Conservation (phyloP, 352 stramenopile species). For the Pythium coloratum region DNA sequence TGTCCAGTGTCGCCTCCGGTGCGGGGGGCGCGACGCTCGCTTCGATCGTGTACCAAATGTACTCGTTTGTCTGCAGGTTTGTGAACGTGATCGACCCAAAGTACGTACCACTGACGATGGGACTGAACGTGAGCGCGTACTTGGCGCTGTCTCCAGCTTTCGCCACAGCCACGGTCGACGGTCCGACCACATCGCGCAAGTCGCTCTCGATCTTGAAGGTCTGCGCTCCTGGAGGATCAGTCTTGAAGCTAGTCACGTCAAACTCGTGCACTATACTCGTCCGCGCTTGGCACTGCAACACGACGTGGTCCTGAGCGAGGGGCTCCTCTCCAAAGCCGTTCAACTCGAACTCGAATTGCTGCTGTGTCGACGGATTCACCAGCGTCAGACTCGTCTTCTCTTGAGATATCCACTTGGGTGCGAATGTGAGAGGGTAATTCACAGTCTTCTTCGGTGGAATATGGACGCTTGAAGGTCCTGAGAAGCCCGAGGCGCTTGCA, state of each 20-base stretch:
- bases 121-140: slow-evolving; percentile 88
- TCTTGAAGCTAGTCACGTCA: slow-evolving; percentile 59
- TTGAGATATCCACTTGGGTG: slow-evolving; percentile 70
- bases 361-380: slow-evolving; percentile 77
- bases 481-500: slow-evolving; percentile 39
- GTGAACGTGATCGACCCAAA: slow-evolving; percentile 94
- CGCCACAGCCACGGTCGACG: slow-evolving; percentile 49
- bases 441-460: slow-evolving; percentile 73
- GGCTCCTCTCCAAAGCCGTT: slow-evolving; percentile 87
- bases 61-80: slow-evolving; percentile 72
- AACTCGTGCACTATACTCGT: slow-evolving; percentile 84
- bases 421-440: slow-evolving; percentile 83
- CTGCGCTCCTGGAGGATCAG: slow-evolving; percentile 39
- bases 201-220: slow-evolving; percentile 91
- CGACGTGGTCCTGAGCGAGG: slow-evolving; percentile 88
- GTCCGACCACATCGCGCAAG: slow-evolving; percentile 85
- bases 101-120: slow-evolving; percentile 89
- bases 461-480: slow-evolving; percentile 55
- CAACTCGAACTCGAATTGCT: slow-evolving; percentile 90
- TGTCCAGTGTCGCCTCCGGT: slow-evolving; percentile 82
- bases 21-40: slow-evolving; percentile 74
- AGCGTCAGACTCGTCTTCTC: slow-evolving; percentile 78
- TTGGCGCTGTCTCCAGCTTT: slow-evolving; percentile 30
- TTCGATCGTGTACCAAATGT: slow-evolving; percentile 94
- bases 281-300: slow-evolving; percentile 83